phyloP scores from a whole-genome alignment of 202 grass and related monocot species.

The Cymbopogon flexuosus region DNA sequence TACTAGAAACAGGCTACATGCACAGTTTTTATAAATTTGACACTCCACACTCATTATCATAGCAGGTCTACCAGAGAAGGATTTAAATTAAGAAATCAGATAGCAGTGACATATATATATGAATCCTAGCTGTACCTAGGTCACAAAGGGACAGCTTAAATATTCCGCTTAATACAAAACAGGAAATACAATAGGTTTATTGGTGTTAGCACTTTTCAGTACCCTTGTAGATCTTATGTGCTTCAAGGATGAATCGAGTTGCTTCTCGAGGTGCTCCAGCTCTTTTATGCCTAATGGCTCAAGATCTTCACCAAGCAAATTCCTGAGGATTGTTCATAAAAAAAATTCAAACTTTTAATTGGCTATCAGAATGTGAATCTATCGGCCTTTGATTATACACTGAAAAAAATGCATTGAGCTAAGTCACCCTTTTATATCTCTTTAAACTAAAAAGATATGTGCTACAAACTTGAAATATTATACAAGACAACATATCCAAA shows the following conservation, averaged over 20 bases:
- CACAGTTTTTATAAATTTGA: neutral
- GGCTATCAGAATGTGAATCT: neutral
- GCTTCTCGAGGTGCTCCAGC: constrained; percentile 73
- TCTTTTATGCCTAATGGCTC: constrained; percentile 53
- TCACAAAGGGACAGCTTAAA: neutral
- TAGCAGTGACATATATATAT: neutral
- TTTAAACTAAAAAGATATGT: neutral
- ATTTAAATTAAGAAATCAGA: neutral
- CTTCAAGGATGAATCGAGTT: constrained; percentile 75
- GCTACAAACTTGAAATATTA: neutral
- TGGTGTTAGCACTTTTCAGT: neutral
- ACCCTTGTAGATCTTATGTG: constrained; percentile 89
- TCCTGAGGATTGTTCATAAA: constrained; percentile 39
- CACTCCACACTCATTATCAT: neutral
- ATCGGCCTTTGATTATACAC: neutral
- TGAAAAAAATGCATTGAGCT: neutral
- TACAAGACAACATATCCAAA: neutral
- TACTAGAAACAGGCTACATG: neutral
- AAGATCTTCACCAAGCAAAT: constrained; percentile 89
- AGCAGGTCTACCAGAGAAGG: neutral
- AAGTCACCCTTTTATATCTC: neutral
- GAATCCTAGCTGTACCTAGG: neutral
- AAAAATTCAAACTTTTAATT: neutral
- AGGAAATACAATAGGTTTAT: neutral
- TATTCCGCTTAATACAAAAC: neutral